A percentile compares a stretch with the other conserved stretches of the same genome.
Conservation (phyloP, 495 filamentous ascomycete species). For the Evernia prunastri region DNA sequence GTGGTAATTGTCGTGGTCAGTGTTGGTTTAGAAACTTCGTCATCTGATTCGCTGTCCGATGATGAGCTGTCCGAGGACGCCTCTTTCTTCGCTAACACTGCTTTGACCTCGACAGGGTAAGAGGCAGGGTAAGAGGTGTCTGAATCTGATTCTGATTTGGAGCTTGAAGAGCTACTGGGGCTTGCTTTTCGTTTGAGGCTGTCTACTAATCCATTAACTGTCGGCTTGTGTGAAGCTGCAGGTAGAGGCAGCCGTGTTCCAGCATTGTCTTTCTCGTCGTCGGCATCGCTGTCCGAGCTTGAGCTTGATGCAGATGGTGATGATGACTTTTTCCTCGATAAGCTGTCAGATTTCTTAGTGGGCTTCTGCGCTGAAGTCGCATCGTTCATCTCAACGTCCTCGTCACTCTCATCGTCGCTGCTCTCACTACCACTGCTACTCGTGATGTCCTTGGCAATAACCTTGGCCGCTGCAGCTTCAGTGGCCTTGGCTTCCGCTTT, state of each 20-base stretch:
- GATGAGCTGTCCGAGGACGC: not conserved
- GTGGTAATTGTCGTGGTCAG: not conserved
- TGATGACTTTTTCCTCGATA: slow-evolving; percentile 36
- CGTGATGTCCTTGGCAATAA: slow-evolving; percentile 18
- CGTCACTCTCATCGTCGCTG: slow-evolving; percentile 12
- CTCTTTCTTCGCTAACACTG: slow-evolving; percentile 20
- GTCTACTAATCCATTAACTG: slow-evolving; percentile 34
- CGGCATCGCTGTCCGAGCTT: slow-evolving; percentile 55
- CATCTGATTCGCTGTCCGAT: not conserved
- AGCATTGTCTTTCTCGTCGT: slow-evolving; percentile 50
- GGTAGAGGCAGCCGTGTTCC: not conserved
- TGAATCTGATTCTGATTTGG: slow-evolving; percentile 43
- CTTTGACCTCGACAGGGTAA: slow-evolving; percentile 27
- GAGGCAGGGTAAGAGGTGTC: slow-evolving; percentile 35
- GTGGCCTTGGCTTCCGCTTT: slow-evolving; percentile 15
- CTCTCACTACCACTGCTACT: slow-evolving; percentile 23
- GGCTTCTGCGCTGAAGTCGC: slow-evolving; percentile 23
- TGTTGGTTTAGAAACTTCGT: not conserved
- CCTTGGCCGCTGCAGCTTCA: slow-evolving; percentile 10
- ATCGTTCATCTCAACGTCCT: slow-evolving; percentile 28
- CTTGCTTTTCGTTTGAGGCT: slow-evolving; percentile 60
- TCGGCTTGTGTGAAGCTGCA: slow-evolving; percentile 33
- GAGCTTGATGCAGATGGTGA: slow-evolving; percentile 45
- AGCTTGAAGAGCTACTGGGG: slow-evolving; percentile 43
- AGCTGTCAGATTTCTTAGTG: slow-evolving; percentile 24